Conservation (phyloP, 352 stramenopile species). For the Globisporangium solare region DNA sequence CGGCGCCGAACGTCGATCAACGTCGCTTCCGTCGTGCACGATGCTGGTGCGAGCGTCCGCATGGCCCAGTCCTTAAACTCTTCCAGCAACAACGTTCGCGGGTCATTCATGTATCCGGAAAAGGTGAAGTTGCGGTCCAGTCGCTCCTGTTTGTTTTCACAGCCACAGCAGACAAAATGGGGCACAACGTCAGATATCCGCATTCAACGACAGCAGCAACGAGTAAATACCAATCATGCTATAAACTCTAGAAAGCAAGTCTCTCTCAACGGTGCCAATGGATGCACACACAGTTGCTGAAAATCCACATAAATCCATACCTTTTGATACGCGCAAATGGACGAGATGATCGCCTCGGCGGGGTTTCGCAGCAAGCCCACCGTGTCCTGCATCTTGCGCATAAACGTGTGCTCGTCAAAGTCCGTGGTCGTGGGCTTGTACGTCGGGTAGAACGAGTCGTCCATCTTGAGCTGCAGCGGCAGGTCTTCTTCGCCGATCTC, state of each 20-base stretch:
- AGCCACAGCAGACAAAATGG: conserved; percentile 6
- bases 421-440: conserved; percentile 73
- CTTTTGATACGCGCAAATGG: conserved; percentile 79
- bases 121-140: conserved; percentile 74
- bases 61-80: conserved; percentile 87
- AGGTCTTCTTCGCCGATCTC: conserved; percentile 79
- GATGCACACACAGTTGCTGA: background rate
- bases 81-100: conserved; percentile 73
- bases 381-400: conserved; percentile 86
- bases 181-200: conserved; percentile 1
- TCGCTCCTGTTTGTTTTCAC: conserved; percentile 33
- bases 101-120: conserved; percentile 80
- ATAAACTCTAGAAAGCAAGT: background rate
- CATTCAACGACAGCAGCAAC: too few species aligned
- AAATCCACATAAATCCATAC: conserved; percentile 12
- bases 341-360: conserved; percentile 81
- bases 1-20: conserved; percentile 68
- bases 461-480: conserved; percentile 79
- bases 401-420: conserved; percentile 85
- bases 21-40: conserved; percentile 75
- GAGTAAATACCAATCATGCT: too few species aligned
- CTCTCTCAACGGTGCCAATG: background rate
- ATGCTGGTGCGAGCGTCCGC: conserved; percentile 64
- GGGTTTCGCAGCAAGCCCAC: conserved; percentile 74
- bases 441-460: conserved; percentile 75